A percentile compares a stretch with the other conserved stretches of the same genome.
phyloP scores from a whole-genome alignment of 176 grass and related monocot species.

The Pontederia crassipes region DNA sequence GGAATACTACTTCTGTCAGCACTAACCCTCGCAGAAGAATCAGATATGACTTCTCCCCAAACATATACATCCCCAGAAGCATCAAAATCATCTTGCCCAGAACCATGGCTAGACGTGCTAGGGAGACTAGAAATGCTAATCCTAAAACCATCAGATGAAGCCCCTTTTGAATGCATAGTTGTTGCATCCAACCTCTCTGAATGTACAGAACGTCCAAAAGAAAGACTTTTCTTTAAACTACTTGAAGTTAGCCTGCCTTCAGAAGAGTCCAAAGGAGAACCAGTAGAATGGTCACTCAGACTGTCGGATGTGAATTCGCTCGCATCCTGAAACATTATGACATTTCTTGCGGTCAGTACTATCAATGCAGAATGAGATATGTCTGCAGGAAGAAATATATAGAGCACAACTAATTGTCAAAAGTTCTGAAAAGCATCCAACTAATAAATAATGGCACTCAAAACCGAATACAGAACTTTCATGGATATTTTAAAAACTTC shows the following conservation, averaged over 20 bases:
- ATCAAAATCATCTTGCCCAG: slow-evolving; percentile 83
- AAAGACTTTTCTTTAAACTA: slow-evolving; percentile 49
- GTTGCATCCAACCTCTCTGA: slow-evolving; percentile 67
- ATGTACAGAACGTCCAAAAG: slow-evolving; percentile 46
- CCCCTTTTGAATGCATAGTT: slow-evolving; percentile 90
- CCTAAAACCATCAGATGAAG: slow-evolving; percentile 61
- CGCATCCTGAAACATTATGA: not conserved
- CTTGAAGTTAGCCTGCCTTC: slow-evolving; percentile 73
- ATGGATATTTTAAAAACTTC: too few relatives aligned
- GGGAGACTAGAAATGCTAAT: slow-evolving; percentile 91
- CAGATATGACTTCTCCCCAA: slow-evolving; percentile 84
- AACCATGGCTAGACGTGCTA: slow-evolving; percentile 98
- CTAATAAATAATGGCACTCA: too few relatives aligned
- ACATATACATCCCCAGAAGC: slow-evolving; percentile 84
- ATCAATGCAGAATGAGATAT: too few relatives aligned
- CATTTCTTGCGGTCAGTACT: not conserved
- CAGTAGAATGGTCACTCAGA: not conserved
- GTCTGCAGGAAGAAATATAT: too few relatives aligned
- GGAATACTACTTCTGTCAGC: slow-evolving; percentile 20
- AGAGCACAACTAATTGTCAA: too few relatives aligned
- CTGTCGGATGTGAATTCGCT: not conserved
- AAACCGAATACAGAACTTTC: too few relatives aligned
- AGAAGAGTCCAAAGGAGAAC: slow-evolving; percentile 21
- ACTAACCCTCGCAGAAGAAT: slow-evolving; percentile 20
- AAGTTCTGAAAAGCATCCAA: too few relatives aligned